A percentile compares a stretch with the other conserved stretches of the same genome.
Evolutionary conservation across 768 basidiomycete species (phyloP).

Genomic region (Cyclocybe cylindracea): DNA sequence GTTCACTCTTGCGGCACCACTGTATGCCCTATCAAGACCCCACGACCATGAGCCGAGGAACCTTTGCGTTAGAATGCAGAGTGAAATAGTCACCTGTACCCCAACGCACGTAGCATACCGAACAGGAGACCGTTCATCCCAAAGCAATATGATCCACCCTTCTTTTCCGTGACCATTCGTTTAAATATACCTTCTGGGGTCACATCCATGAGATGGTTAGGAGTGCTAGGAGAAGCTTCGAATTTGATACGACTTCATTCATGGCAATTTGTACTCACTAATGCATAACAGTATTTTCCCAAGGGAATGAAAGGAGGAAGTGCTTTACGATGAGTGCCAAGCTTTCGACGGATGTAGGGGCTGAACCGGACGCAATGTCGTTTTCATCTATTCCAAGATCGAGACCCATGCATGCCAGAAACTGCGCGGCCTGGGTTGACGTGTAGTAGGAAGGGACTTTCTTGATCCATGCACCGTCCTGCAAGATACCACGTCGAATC

Average conservation of each 20-base stretch:
- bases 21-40: slow-evolving; percentile 23
- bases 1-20: slow-evolving; percentile 28
- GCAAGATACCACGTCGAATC: slow-evolving; percentile 10
- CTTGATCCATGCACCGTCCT: slow-evolving; percentile 24
- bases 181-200: slow-evolving; percentile 20
- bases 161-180: slow-evolving; percentile 18
- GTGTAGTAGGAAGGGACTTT: slow-evolving; percentile 21
- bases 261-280: slow-evolving; percentile 27
- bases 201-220: slow-evolving; percentile 26
- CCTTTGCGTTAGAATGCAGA: too few species aligned
- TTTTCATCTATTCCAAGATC: slow-evolving; percentile 12
- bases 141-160: slow-evolving; percentile 30
- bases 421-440: slow-evolving; percentile 20
- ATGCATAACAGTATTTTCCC: slow-evolving; percentile 39
- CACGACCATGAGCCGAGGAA: not conserved
- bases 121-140: slow-evolving; percentile 27
- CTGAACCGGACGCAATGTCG: slow-evolving; percentile 15
- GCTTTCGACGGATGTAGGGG: slow-evolving; percentile 27
- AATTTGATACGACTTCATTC: not conserved
- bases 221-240: slow-evolving; percentile 1
- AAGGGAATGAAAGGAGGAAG: slow-evolving; percentile 35
- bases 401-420: slow-evolving; percentile 25
- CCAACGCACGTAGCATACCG: slow-evolving; percentile 27
- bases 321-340: slow-evolving; percentile 24
- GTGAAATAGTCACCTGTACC: slow-evolving; percentile 22